Percentiles rank a stretch among this genome's conserved stretches.
Evolutionary conservation across 179 eudicot genomes (phyloP).

Genomic region (Actinidia chinensis): DNA sequence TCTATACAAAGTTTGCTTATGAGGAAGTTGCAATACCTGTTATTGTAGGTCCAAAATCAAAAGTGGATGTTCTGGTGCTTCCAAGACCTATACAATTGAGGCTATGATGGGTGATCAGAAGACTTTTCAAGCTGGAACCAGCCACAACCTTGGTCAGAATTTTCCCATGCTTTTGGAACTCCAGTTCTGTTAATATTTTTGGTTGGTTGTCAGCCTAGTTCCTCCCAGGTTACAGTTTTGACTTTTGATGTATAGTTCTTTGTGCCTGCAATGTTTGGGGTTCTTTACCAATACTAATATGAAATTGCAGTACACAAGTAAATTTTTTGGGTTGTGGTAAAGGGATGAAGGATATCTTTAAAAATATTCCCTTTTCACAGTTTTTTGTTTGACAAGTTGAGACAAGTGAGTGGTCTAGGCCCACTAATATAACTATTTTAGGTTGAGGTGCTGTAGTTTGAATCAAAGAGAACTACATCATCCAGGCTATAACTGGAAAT

Average conservation of each 20-base stretch:
- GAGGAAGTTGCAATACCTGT: slow-evolving; percentile 99
- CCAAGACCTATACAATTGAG: slow-evolving; percentile 89
- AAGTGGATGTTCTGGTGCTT: slow-evolving; percentile 96
- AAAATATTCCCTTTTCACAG: neutral
- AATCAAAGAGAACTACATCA: neutral
- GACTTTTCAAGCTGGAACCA: slow-evolving; percentile 98
- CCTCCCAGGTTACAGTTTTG: neutral
- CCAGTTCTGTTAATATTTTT: slow-evolving; percentile 44
- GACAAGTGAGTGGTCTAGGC: neutral
- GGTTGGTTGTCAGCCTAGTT: neutral
- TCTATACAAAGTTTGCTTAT: slow-evolving; percentile 86
- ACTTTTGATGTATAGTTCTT: neutral
- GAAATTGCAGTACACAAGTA: neutral
- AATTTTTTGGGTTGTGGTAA: neutral
- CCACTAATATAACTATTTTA: neutral
- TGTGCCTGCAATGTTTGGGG: neutral
- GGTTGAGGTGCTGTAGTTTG: neutral
- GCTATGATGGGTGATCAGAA: slow-evolving; percentile 99
- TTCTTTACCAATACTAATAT: neutral
- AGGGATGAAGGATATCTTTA: neutral
- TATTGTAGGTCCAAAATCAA: slow-evolving; percentile 90
- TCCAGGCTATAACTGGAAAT: neutral
- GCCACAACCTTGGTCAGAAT: slow-evolving; percentile 99
- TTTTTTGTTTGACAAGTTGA: neutral
- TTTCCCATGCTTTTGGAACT: slow-evolving; percentile 96